phyloP scores from a whole-genome alignment of 2,329 filamentous ascomycete species.

The Botrytis sinoallii region DNA sequence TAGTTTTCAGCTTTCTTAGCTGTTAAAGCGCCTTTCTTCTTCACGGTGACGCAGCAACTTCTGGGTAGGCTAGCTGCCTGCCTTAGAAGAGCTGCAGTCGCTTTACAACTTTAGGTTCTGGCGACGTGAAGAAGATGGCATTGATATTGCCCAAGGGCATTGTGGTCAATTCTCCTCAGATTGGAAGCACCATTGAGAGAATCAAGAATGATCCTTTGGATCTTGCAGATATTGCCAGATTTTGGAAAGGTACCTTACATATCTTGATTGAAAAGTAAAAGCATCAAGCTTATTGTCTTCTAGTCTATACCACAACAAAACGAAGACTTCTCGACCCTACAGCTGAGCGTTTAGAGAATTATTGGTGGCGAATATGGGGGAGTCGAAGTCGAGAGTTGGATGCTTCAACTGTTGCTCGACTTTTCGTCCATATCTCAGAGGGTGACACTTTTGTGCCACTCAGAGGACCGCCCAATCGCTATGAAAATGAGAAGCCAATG shows the following conservation, averaged over 20 bases:
- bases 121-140: slow-evolving; percentile 32
- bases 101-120: slow-evolving; percentile 24
- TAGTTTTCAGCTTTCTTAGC: slow-evolving; percentile 6
- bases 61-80: slow-evolving; percentile 36
- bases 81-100: slow-evolving; percentile 33
- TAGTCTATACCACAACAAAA: slow-evolving; percentile 60
- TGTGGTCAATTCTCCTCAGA: slow-evolving; percentile 50
- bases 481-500: slow-evolving; percentile 45
- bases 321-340: slow-evolving; percentile 60
- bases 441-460: slow-evolving; percentile 57
- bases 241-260: slow-evolving; percentile 52
- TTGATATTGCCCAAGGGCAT: slow-evolving; percentile 57
- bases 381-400: slow-evolving; percentile 48
- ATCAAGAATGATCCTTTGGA: slow-evolving; percentile 43
- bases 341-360: slow-evolving; percentile 59
- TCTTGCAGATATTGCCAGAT: slow-evolving; percentile 51
- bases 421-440: slow-evolving; percentile 57
- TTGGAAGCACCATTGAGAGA: slow-evolving; percentile 54
- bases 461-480: slow-evolving; percentile 51
- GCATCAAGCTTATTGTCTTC: slow-evolving; percentile 24
- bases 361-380: slow-evolving; percentile 65
- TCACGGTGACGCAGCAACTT: slow-evolving; percentile 33
- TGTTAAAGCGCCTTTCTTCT: slow-evolving; percentile 2
- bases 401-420: slow-evolving; percentile 51
- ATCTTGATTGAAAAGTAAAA: slow-evolving; percentile 1